Base-by-base conservation (phyloP, 2,329 filamentous ascomycete species). In the Colletotrichum musae region DNA sequence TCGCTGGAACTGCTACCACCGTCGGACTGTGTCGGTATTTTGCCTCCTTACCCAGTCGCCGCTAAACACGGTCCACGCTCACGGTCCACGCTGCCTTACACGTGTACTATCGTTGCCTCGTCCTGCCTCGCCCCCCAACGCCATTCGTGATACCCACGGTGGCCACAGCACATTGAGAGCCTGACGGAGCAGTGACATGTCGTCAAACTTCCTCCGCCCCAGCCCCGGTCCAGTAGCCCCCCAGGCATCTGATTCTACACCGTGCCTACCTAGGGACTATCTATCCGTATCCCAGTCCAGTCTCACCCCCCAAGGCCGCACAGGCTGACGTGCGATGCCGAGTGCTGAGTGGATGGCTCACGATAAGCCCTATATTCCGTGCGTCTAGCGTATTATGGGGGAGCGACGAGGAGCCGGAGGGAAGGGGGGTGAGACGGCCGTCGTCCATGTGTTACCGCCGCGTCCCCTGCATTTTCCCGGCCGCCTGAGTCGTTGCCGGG, bases 301-400 rank as follows among this genome's bases (percentile, higher is more conserved):
- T 54, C 51, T 32, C 50, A 6, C 41, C 47, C 47, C 47, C 13
- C 36, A 26, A 5, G 6, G 26, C 26, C 39, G 36, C 54, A 7
- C 50, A 47, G 43, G 58, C 51, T 57, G 51, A 51, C 57, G 16
- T 67, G 57, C 41, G 52, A 48, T 28, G 51, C 39, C 7, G 41
- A 39, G 39, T 28, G 51, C 39, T 10, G 41, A 39, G 39, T 51
- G 51, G 16, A n/a, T 54, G 50, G 66, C 61, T 60, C 61, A 60
- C 56, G 61, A 69, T 60, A 57, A 60, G 48, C 60, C 54, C 60
- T 68, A 45, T 56, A 56, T 69, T 51, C 66, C 56, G 61, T 69
- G 61, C 56, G 56, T 45, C 50, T 69, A 68, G 65, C 54, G 60
- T 32, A 65, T 47, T 59, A 68, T 50, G 48, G 65, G 54, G 61